Percentiles rank a stretch among this genome's conserved stretches.
These are phyloP conservation scores for Lolium perenne DNA, from an alignment of 176 grass and related monocot species.

Conservation along the genomic window DNA sequence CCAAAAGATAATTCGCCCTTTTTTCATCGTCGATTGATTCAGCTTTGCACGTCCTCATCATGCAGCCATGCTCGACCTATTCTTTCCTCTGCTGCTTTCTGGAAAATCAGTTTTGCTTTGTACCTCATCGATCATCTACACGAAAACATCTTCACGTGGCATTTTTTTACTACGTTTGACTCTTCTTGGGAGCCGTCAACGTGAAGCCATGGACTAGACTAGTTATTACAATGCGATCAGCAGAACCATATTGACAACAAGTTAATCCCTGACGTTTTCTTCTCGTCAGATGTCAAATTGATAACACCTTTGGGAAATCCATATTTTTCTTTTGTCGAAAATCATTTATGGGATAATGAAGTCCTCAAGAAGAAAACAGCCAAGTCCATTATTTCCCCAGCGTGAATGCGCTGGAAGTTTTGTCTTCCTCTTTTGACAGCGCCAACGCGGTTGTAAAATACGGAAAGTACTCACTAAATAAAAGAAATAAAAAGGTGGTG, in stretches of 20 bases:
- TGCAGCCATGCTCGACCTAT: neutral
- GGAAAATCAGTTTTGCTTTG: neutral
- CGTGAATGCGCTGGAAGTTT: neutral
- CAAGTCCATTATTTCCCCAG: neutral
- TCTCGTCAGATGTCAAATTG: too few relatives aligned
- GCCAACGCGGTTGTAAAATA: neutral
- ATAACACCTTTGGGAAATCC: too few relatives aligned
- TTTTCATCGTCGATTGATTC: neutral
- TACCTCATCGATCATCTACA: neutral
- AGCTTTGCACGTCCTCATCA: slow-evolving; percentile 4
- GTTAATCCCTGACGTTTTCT: too few relatives aligned
- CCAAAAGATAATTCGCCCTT: neutral
- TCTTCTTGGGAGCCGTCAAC: too few relatives aligned
- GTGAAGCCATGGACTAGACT: too few relatives aligned
- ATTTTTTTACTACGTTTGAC: neutral
- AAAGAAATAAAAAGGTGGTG: neutral
- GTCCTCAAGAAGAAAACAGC: neutral
- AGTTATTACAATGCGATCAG: neutral
- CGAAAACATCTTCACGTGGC: neutral
- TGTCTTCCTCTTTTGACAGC: neutral
- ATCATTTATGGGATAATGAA: neutral
- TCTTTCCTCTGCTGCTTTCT: neutral
- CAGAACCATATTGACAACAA: neutral
- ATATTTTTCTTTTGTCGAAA: neutral
- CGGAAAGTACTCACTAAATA: neutral